A percentile compares a stretch with the other conserved stretches of the same genome.
Evolutionary conservation across 345 rosid species (phyloP).

Genomic region (Abelmoschus esculentus): DNA sequence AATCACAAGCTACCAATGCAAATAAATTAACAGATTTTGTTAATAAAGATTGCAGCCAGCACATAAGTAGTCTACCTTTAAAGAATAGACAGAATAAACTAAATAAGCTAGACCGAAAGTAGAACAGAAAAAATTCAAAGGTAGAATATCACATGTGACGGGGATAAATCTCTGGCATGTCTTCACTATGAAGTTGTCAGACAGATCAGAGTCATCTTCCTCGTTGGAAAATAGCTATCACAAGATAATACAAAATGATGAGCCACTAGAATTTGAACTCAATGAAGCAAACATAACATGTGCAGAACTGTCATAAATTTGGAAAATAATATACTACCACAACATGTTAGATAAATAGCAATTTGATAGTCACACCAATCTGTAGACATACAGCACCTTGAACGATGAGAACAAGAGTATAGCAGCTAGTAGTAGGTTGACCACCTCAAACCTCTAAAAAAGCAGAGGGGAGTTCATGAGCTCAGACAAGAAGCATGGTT

Average conservation of each 20-base stretch:
- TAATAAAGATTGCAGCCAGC: constrained; percentile 6
- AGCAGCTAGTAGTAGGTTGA: constrained; percentile 72
- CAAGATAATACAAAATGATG: constrained; percentile 4
- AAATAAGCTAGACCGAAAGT: background rate
- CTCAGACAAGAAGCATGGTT: background rate
- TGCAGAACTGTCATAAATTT: constrained; percentile 6
- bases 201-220: constrained; percentile 73
- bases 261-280: background rate
- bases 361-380: constrained; percentile 2
- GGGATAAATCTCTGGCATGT: constrained; percentile 93
- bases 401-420: constrained; percentile 76
- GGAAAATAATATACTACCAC: background rate
- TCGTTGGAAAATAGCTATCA: constrained; percentile 67
- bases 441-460: constrained; percentile 75
- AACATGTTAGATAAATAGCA: background rate
- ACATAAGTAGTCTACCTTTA: constrained; percentile 6
- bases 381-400: constrained; percentile 48
- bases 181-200: constrained; percentile 81
- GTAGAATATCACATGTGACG: constrained; percentile 58
- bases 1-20: background rate
- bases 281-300: constrained; percentile 1
- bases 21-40: too few species aligned
- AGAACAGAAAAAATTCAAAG: background rate
- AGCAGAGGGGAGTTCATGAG: constrained; percentile 7
- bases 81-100: background rate